Conservation (phyloP, 768 basidiomycete species). For the Ephemerocybe angulata region DNA sequence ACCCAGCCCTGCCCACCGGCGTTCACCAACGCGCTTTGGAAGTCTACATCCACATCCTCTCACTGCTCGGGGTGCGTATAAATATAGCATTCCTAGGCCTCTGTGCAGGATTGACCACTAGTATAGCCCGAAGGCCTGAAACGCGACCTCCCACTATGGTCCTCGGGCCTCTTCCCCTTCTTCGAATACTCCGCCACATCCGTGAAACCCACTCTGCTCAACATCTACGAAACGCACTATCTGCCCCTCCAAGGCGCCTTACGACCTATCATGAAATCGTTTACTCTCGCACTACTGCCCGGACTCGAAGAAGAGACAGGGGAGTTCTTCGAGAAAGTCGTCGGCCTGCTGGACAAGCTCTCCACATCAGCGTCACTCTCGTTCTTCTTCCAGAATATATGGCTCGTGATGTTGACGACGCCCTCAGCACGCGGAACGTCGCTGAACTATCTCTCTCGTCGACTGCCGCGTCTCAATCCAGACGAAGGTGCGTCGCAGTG, state of each 20-base stretch:
- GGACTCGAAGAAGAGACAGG: conserved; percentile 97
- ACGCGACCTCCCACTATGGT: conserved; percentile 89
- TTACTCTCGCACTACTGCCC: conserved; percentile 89
- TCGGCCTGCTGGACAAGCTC: conserved; percentile 74
- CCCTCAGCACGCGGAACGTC: conserved; percentile 82
- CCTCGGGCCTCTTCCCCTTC: conserved; percentile 94
- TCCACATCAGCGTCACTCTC: conserved; percentile 80
- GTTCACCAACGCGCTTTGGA: conserved; percentile 96
- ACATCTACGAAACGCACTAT: conserved; percentile 91
- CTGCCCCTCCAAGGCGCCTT: conserved; percentile 77
- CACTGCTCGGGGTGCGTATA: conserved; percentile 78
- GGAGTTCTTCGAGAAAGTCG: conserved; percentile 93
- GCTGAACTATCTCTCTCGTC: conserved; percentile 79
- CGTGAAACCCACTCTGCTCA: conserved; percentile 88
- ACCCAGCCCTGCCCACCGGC: conserved; percentile 94
- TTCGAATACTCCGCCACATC: conserved; percentile 99
- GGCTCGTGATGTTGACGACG: conserved; percentile 89
- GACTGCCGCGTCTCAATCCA: conserved; percentile 65
- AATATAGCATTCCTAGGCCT: conserved; percentile 2
- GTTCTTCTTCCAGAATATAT: conserved; percentile 95
- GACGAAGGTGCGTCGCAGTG: conserved; percentile 56
- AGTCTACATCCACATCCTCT: conserved; percentile 89
- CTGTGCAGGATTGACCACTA: neutral
- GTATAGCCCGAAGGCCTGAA: conserved; percentile 81
- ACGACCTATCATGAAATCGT: conserved; percentile 89